A percentile compares a stretch with the other conserved stretches of the same genome.
These are phyloP conservation scores for Yarrowia hollandica DNA, from an alignment of 805 yeast genomes.

Conservation along the genomic window DNA sequence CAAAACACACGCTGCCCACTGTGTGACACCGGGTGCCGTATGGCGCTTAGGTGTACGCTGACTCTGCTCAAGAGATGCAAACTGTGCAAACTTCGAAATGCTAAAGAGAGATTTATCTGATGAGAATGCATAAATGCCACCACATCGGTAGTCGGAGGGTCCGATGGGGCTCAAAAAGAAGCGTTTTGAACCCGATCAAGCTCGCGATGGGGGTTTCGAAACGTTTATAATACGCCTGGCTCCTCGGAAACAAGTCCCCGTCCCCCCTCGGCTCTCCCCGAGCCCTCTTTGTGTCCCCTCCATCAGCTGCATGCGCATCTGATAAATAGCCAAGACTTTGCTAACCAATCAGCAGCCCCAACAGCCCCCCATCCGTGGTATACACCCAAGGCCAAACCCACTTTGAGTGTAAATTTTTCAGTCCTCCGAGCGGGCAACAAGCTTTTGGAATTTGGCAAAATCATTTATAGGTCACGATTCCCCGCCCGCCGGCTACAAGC, in stretches of 20 bases:
- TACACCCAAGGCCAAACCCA: neutral
- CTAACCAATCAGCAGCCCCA: neutral
- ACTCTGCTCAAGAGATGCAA: too few species aligned
- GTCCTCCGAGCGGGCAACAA: too few species aligned
- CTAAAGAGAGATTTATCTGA: slow-evolving; percentile 16
- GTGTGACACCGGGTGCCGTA: too few species aligned
- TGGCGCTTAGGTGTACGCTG: too few species aligned
- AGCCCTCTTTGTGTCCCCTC: neutral
- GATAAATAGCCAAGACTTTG: slow-evolving; percentile 28
- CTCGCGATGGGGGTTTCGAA: too few species aligned
- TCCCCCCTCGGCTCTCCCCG: neutral
- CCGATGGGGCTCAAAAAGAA: neutral
- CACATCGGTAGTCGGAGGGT: neutral
- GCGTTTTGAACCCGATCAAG: neutral
- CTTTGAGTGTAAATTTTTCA: neutral
- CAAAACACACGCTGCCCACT: too few species aligned
- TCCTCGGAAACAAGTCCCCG: too few species aligned
- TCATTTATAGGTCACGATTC: slow-evolving; percentile 15
- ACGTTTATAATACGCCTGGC: too few species aligned
- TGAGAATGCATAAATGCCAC: slow-evolving; percentile 21
- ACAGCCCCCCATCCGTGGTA: neutral
- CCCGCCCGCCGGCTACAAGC: too few species aligned
- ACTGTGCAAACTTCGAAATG: too few species aligned
- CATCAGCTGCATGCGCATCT: slow-evolving; percentile 14
- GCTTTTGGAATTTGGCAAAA: neutral